Conservation (phyloP, 2,329 filamentous ascomycete genomes). For the Akanthomyces dipterigenus region DNA sequence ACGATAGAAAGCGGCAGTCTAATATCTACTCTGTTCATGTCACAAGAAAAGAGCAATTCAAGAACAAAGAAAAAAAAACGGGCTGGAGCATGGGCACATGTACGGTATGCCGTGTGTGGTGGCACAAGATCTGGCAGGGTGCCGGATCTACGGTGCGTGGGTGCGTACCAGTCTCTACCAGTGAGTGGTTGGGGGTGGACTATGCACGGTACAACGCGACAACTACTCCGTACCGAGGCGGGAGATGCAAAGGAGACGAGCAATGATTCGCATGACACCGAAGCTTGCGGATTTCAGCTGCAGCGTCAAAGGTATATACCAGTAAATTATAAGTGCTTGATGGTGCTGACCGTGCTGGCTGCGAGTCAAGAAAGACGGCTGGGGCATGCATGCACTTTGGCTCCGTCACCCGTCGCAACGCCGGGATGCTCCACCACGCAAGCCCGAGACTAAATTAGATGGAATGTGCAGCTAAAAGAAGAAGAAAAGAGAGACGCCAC, state of each 20-base stretch:
- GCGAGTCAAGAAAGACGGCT: too few relatives aligned
- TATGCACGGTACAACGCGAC: background rate
- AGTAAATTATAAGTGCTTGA: too few relatives aligned
- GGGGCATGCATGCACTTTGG: background rate
- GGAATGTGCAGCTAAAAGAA: background rate
- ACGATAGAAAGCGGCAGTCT: background rate
- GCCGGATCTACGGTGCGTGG: background rate
- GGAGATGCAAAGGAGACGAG: background rate
- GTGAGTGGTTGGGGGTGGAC: too few relatives aligned
- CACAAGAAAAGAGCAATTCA: background rate
- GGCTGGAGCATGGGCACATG: background rate
- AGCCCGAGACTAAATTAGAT: too few relatives aligned
- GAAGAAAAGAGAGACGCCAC: background rate
- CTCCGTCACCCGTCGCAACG: background rate
- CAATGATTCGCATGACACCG: background rate
- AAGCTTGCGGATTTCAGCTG: too few relatives aligned
- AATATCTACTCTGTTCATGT: background rate
- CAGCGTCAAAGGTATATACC: too few relatives aligned
- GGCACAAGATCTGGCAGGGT: constrained; percentile 2
- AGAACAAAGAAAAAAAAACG: background rate
- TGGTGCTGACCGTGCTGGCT: too few relatives aligned
- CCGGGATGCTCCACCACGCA: background rate
- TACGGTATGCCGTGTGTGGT: background rate
- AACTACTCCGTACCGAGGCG: constrained; percentile 2
- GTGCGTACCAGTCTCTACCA: too few relatives aligned